Evolutionary conservation across 371 early-diverging fungal species (phyloP).

Genomic region (Mucor sp.): DNA sequence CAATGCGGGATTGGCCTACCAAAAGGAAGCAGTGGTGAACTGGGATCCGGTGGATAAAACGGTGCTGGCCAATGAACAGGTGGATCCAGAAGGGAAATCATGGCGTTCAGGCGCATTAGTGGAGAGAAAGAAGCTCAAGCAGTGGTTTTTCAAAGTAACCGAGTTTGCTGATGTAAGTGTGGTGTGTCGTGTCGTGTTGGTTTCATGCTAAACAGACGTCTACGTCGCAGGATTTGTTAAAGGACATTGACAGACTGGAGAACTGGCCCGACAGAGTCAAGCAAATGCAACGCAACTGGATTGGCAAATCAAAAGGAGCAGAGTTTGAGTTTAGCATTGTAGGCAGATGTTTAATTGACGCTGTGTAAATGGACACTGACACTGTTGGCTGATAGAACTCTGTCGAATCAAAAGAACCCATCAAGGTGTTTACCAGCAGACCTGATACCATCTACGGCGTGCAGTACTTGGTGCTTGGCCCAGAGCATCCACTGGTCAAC

Average conservation of each 20-base stretch:
- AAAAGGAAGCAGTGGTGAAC: constrained; percentile 89
- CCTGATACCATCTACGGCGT: constrained; percentile 82
- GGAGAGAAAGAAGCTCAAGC: constrained; percentile 80
- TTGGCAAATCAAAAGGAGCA: constrained; percentile 85
- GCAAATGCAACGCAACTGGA: constrained; percentile 93
- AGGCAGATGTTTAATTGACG: neutral
- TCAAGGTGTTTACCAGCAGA: constrained; percentile 81
- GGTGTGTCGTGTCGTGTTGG: too few relatives aligned
- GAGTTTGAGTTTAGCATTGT: constrained; percentile 68
- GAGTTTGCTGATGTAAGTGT: constrained; percentile 75
- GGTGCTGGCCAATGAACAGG: constrained; percentile 96
- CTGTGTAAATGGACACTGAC: neutral
- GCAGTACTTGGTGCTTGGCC: constrained; percentile 73
- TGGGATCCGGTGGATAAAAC: constrained; percentile 98
- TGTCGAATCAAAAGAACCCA: constrained; percentile 15
- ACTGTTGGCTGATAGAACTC: neutral
- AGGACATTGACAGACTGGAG: constrained; percentile 73
- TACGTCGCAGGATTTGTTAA: constrained; percentile 64
- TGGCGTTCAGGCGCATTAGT: constrained; percentile 96
- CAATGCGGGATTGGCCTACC: constrained; percentile 82
- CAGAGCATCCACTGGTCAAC: constrained; percentile 63
- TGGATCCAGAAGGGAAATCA: constrained; percentile 85
- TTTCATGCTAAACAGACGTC: neutral
- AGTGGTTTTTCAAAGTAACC: constrained; percentile 94
- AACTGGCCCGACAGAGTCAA: constrained; percentile 92